Evolutionary conservation across 1,139 yeast genomes (phyloP), one percentile per base, ranked within the genome.

Genomic region (Suhomyces bribrorum): DNA sequence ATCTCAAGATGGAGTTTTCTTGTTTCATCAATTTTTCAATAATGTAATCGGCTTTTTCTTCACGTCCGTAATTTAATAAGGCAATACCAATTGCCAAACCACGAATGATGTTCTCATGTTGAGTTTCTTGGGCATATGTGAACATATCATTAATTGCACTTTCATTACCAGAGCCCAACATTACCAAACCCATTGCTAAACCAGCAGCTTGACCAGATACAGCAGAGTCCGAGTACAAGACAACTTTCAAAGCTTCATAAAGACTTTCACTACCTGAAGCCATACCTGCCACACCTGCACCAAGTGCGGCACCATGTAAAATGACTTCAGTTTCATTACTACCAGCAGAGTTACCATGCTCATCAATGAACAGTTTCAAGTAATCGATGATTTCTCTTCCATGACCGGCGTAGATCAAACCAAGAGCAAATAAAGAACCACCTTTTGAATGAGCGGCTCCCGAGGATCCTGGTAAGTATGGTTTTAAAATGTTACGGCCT

Each of bases 161-260:
- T 50, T 79, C 79, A 49, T 84, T 73, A 40, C 94, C 95, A n/a
- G 95, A 83, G 14, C 98, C 98, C 48, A 92, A 77, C 96, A 87
- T 88, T 8, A 88, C 89, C 52, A 92, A 75, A 48, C 99, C 99
- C 94, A 94, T 89, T 31, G 95, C 90, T 48, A 90, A 72, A 36
- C 96, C 97, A 23, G 97, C 96, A 31, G 97, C 97, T 61, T 90
- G 97, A 46, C 97, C 96, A 5, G 97, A 88, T 36, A 88, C 76
- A 3, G 97, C 98, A 31, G 94, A 84, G 57, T 92, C 98, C 9
- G 92, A 79, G 61, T 85, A 92, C 46, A 94, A 69, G 6, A 90
- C 90, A 38, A 83, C 88, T 57, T 85, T 86, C 56, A 92, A 76
- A 40, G 87, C 87, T 52, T 88, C 96, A 56, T 86, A 89, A 35